Base-by-base conservation (phyloP, 371 early-diverging fungal genomes). In the Basidiobolus heterosporus region DNA sequence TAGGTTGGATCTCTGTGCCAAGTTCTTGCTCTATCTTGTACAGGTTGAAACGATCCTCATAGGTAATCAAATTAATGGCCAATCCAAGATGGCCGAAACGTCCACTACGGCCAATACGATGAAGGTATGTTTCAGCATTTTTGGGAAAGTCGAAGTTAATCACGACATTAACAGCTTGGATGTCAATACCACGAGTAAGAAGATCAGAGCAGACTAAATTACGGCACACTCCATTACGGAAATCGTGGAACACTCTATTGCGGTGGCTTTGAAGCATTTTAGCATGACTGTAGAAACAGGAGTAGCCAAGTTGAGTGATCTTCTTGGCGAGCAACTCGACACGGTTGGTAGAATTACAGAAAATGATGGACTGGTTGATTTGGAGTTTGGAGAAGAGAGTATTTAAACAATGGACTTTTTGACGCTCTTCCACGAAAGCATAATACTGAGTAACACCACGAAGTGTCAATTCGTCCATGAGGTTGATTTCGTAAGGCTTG, bases 101-200 rank as follows among this genome's bases (percentile, higher is more conserved):
- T 6, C 99, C 99, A 23, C 78, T 75, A 58, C 87, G 82, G 50
- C 99, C 99, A 58, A 99, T 96, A 56, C 99, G 86, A 71, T 99
- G 99, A 36, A 99, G 72, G 61, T 99, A 98, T 2, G 97, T 96
- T 62, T 99, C 98, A 20, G 98, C 87, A 51, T 90, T 93, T 65
- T 91, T 88, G 48, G 99, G 98, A 61, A 98, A 92, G 66, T 98
- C 99, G 80, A 95, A 98, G 77, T 99, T 98, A 72, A 99, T 98
- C 41, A 99, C 99, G 9, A 98, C 91, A 67, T 98, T 98, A 41
- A 98, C 95, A 18, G 90, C 91, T 64, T 95, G 95, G 58, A 98
- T 97, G 69, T 99, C 99, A 56, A 98, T 98, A 69, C 99, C 99
- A 55, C 99, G 82, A 2, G 98, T 93, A 50, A 97, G 66, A 47